Evolutionary conservation across 2,329 filamentous ascomycete species (phyloP).

Genomic region (Colletotrichum somersetense): DNA sequence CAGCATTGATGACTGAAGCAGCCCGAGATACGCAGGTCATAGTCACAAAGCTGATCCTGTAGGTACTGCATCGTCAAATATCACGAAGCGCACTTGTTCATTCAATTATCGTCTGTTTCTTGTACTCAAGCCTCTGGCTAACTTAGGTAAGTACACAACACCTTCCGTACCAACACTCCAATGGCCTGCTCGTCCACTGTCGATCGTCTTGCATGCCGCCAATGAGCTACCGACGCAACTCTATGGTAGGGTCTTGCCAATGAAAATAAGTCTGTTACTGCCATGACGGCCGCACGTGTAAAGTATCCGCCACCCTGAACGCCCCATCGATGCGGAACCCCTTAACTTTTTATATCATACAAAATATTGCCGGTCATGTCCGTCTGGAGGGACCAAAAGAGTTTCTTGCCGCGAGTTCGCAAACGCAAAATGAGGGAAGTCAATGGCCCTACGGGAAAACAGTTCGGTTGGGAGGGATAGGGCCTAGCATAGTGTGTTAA

Average conservation of each 20-base stretch:
- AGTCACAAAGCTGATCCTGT: not conserved
- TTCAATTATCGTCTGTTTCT: not conserved
- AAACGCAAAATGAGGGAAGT: not conserved
- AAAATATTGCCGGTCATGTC: conserved; percentile 14
- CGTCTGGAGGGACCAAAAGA: not conserved
- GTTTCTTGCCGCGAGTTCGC: not conserved
- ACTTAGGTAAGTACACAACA: not conserved
- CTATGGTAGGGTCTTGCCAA: not conserved
- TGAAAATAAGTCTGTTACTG: conserved; percentile 3
- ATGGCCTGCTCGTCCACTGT: not conserved
- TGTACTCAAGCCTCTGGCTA: conserved; percentile 1
- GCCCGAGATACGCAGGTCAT: not conserved
- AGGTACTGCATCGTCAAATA: not conserved
- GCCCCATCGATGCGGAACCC: conserved; percentile 32
- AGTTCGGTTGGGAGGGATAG: not conserved
- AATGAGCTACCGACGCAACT: conserved; percentile 5
- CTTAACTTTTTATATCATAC: conserved; percentile 38
- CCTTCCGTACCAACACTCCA: not conserved
- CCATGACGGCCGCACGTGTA: not conserved
- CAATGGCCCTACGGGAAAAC: not conserved
- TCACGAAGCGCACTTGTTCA: not conserved
- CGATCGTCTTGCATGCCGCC: not conserved
- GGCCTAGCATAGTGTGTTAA: not conserved
- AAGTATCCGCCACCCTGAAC: conserved; percentile 29
- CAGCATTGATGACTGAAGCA: not conserved